These are phyloP conservation scores for Cucurbita argyrosperma DNA, from an alignment of 306 rosid genomes.

Conservation along the genomic window DNA sequence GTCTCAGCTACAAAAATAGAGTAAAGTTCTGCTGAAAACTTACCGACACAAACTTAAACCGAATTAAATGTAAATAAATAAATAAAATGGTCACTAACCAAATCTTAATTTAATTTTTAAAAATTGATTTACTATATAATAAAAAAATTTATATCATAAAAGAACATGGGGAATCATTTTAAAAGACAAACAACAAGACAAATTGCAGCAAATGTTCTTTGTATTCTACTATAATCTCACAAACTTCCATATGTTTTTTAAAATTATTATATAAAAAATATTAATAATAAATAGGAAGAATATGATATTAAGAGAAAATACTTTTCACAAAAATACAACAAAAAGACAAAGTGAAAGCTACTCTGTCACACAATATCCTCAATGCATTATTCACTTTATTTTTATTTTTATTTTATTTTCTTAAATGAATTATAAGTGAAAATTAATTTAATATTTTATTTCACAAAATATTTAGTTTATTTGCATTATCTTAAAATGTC, in stretches of 20 bases:
- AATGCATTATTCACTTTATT: not conserved
- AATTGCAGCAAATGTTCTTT: slow-evolving; percentile 11
- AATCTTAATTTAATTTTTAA: no score
- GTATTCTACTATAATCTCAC: slow-evolving; percentile 15
- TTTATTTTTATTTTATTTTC: not conserved
- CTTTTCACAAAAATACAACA: slow-evolving; percentile 17
- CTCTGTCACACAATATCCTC: slow-evolving; percentile 46
- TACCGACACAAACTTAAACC: no score
- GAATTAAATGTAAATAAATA: no score
- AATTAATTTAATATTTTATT: not conserved
- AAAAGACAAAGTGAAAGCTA: slow-evolving; percentile 37
- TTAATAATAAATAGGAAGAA: slow-evolving; percentile 1
- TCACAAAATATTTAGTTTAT: not conserved
- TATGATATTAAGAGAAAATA: slow-evolving; percentile 13
- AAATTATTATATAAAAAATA: slow-evolving; percentile 11
- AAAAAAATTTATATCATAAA: not conserved
- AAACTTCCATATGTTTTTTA: slow-evolving; percentile 47
- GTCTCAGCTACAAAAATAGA: no score
- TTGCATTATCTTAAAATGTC: no score
- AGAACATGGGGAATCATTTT: slow-evolving; percentile 37
- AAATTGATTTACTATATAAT: no score
- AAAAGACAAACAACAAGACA: slow-evolving; percentile 35
- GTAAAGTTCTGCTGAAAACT: no score
- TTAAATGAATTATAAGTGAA: not conserved
- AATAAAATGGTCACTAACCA: no score